A percentile compares a stretch with the other conserved stretches of the same genome.
phyloP scores from a whole-genome alignment of 1,139 yeast genomes.

The Sugiyamaella castrensis region DNA sequence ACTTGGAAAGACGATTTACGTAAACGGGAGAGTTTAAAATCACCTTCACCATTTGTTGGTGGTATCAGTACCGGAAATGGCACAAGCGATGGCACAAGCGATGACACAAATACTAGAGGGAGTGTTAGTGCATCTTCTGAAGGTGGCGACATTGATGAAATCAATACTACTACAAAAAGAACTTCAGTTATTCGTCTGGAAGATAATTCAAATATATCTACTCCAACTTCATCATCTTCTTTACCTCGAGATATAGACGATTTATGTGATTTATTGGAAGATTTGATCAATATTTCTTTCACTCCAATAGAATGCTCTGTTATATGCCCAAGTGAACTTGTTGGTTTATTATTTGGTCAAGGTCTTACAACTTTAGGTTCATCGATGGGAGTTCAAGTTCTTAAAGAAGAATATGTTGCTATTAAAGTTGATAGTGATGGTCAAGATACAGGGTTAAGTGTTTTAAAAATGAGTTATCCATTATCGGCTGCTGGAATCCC shows the following conservation, averaged over 20 bases:
- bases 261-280: slow-evolving; percentile 24
- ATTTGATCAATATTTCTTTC: slow-evolving; percentile 53
- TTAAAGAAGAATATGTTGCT: slow-evolving; percentile 49
- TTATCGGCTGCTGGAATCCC: slow-evolving; percentile 57
- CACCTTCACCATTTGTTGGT: neutral
- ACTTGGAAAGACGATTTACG: slow-evolving; percentile 27
- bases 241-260: slow-evolving; percentile 21
- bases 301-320: slow-evolving; percentile 58
- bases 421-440: slow-evolving; percentile 66
- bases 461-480: slow-evolving; percentile 59
- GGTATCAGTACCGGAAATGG: slow-evolving; percentile 3
- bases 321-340: slow-evolving; percentile 45
- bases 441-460: slow-evolving; percentile 51
- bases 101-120: neutral
- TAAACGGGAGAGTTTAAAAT: neutral
- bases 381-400: slow-evolving; percentile 38
- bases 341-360: slow-evolving; percentile 41
- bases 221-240: slow-evolving; percentile 12
- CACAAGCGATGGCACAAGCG: neutral
- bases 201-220: slow-evolving; percentile 16
- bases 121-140: slow-evolving; percentile 9
- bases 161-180: neutral
- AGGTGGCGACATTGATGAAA: neutral
- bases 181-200: slow-evolving; percentile 12
- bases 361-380: slow-evolving; percentile 35